Conservation (phyloP, 179 eudicot species). For the Drosera spatulata region DNA sequence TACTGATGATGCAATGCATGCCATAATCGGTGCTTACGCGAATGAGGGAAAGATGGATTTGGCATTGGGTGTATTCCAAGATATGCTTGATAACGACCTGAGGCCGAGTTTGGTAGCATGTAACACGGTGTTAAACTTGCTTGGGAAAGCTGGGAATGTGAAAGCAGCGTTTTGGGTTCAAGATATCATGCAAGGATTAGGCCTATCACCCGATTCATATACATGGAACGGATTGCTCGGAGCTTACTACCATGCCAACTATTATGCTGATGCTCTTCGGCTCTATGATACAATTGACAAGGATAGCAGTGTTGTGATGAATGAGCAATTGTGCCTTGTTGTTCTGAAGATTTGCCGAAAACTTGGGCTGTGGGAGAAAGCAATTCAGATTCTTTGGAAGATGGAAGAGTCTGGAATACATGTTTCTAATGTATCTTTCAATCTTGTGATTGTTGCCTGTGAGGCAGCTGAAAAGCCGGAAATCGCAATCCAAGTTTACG, state of each 20-base stretch:
- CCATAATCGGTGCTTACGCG: constrained; percentile 64
- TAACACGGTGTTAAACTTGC: constrained; percentile 67
- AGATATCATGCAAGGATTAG: constrained; percentile 34
- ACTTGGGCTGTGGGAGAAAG: constrained; percentile 65
- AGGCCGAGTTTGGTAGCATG: constrained; percentile 66
- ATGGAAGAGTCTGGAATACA: constrained; percentile 61
- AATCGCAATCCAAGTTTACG: constrained; percentile 64
- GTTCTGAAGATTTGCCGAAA: constrained; percentile 71
- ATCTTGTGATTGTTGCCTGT: constrained; percentile 78
- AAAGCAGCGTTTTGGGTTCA: constrained; percentile 45
- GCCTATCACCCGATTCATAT: constrained; percentile 63
- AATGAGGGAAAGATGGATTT: constrained; percentile 71
- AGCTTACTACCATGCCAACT: constrained; percentile 58
- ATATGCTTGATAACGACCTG: constrained; percentile 38
- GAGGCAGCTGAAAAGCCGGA: constrained; percentile 77
- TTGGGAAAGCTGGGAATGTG: constrained; percentile 66
- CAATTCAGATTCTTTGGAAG: constrained; percentile 67
- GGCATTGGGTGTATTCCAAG: constrained; percentile 44
- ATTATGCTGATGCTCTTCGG: constrained; percentile 49
- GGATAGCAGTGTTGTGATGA: constrained; percentile 21
- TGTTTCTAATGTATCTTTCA: constrained; percentile 56
- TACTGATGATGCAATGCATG: constrained; percentile 57
- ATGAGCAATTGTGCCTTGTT: constrained; percentile 53
- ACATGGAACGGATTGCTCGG: constrained; percentile 83
- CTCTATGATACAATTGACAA: constrained; percentile 56